Evolutionary conservation across 805 yeast genomes (phyloP), one percentile per base, ranked within the genome.

Genomic region (Hanseniaspora lindneri): DNA sequence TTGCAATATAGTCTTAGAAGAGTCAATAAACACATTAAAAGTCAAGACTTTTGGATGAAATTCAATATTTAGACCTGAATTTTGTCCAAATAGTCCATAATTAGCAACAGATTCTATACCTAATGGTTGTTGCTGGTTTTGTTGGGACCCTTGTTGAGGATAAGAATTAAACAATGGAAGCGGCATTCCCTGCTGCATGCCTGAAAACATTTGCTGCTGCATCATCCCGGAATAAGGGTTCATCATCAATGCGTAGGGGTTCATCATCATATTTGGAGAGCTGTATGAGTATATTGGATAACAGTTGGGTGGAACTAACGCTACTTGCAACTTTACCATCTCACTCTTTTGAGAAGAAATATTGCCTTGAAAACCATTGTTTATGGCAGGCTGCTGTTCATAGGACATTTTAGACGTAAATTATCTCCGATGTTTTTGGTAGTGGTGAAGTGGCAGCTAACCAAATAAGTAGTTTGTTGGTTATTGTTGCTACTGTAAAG

Each of bases 1-100:
- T 1, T 67, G 66, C 8, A 66, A 61, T 36, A 84, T 61, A 1
- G 74, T 60, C 47, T 71, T 68, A 0, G 66, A 54, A 8, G 74
- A 70, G 4, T 67, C 65, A 0, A 86, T 76, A 48, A 84, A 68
- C 57, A 80, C 84, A 19, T 84, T 69, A 56, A 84, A 80, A 60
- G 78, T 77, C 57, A 49, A 43, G 20, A 49, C 48, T 33, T 44
- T 43, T n/a, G 51, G 49, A 25, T 46, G 39, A 13, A 46, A 46
- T 25, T 46, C 49, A 28, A 46, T 39, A 16, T 24, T 16, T 9
- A n/a, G 21, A 11, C 21, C 25, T 3, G 29, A 11, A 27, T 8
- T 27, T 27, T 27, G 29, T 27, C 10, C 29, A 21, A n/a, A 29
- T n/a, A 25, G 14, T 4, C 20, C 7, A 23, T 11, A 4, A 37